A percentile compares a stretch with the other conserved stretches of the same genome.
These are phyloP conservation scores for Saccharomyces hybrid DNA, from an alignment of 1,139 yeast species.

Conservation along the genomic window DNA sequence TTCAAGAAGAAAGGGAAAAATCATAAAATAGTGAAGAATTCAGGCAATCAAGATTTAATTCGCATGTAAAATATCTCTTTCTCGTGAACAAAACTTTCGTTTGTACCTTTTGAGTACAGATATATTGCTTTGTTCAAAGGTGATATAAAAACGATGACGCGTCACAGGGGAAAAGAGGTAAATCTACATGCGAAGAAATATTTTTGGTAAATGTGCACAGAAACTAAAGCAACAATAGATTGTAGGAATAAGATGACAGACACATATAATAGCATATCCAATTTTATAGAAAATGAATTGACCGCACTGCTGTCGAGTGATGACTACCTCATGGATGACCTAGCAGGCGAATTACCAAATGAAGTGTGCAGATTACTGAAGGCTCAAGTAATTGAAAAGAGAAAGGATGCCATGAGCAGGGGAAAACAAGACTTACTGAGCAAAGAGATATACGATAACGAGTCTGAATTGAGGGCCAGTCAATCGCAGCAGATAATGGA, in stretches of 20 bases:
- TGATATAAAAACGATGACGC: background rate
- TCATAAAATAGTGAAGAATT: too few relatives aligned
- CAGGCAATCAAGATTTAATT: too few relatives aligned
- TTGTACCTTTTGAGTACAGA: background rate
- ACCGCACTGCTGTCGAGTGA: background rate
- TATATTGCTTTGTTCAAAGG: background rate
- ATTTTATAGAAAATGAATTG: background rate
- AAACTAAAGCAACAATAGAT: background rate
- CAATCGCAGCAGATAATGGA: slow-evolving; percentile 16
- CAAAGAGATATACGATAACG: slow-evolving; percentile 14
- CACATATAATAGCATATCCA: background rate
- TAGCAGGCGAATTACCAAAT: slow-evolving; percentile 2
- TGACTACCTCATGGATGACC: background rate
- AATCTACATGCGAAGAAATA: background rate
- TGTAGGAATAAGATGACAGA: background rate
- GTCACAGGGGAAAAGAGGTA: background rate
- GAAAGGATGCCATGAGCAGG: slow-evolving; percentile 7
- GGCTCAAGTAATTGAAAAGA: slow-evolving; percentile 1
- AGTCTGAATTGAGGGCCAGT: slow-evolving; percentile 12
- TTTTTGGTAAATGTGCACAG: background rate
- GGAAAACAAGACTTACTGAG: slow-evolving; percentile 11
- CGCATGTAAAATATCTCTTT: too few relatives aligned
- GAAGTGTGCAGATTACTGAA: background rate
- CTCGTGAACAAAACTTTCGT: background rate
- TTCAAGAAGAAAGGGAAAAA: too few relatives aligned